Conservation (phyloP, 2,329 filamentous ascomycete genomes). For the Alternaria infectoria region DNA sequence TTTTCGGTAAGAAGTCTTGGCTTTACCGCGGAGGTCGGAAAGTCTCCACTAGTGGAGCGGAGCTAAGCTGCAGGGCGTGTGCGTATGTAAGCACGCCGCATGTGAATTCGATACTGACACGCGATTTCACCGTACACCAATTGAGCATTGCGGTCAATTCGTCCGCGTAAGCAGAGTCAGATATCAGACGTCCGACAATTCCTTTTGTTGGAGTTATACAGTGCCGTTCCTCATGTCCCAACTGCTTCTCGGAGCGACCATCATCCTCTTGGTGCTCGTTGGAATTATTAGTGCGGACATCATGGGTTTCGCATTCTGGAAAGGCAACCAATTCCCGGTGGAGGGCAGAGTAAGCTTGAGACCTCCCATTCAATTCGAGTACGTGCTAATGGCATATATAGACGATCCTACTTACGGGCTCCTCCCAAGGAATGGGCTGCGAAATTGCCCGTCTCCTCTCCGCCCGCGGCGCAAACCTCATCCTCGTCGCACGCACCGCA, state of each 20-base stretch:
- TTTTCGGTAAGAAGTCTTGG: slow-evolving; percentile 36
- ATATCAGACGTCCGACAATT: not conserved
- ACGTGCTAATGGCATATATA: too few species aligned
- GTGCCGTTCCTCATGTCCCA: slow-evolving; percentile 38
- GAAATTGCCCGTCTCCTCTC: slow-evolving; percentile 76
- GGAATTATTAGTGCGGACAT: slow-evolving; percentile 50
- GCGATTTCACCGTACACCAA: not conserved
- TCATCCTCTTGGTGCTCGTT: slow-evolving; percentile 45
- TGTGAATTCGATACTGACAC: not conserved
- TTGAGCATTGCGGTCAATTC: not conserved
- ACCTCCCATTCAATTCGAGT: too few species aligned
- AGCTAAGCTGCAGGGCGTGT: not conserved
- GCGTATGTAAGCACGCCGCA: not conserved
- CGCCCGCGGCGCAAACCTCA: slow-evolving; percentile 81
- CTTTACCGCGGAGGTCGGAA: slow-evolving; percentile 24
- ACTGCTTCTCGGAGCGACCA: slow-evolving; percentile 45
- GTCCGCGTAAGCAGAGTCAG: not conserved
- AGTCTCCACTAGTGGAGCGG: not conserved
- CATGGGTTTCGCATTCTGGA: slow-evolving; percentile 71
- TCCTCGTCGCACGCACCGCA: slow-evolving; percentile 81
- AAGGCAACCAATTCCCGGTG: slow-evolving; percentile 79
- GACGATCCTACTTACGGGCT: slow-evolving; percentile 90
- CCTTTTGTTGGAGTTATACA: not conserved
- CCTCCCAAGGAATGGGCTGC: slow-evolving; percentile 90
- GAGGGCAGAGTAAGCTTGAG: slow-evolving; percentile 89